Conservation (phyloP, 345 rosid genomes). For the Litchi chinensis region DNA sequence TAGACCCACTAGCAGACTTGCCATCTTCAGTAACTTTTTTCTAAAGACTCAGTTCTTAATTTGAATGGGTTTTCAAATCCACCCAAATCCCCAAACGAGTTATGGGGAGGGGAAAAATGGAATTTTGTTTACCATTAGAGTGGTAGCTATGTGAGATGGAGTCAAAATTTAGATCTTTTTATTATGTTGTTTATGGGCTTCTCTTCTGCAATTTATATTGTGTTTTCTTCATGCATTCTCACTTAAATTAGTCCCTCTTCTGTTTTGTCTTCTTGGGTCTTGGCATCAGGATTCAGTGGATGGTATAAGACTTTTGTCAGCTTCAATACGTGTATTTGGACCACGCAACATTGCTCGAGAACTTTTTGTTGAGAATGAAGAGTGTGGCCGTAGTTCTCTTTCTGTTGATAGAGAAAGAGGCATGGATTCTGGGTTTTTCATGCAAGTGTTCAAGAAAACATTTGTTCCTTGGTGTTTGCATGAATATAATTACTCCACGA, state of each 20-base stretch:
- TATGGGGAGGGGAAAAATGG: neutral
- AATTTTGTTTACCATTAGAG: neutral
- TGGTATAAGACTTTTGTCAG: constrained; percentile 73
- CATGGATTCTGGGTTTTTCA: constrained; percentile 46
- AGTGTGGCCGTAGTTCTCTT: constrained; percentile 22
- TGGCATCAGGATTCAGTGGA: constrained; percentile 60
- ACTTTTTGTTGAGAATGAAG: constrained; percentile 39
- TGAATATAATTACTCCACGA: constrained; percentile 45
- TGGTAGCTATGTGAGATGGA: neutral
- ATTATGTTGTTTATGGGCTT: neutral
- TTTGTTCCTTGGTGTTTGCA: constrained; percentile 89
- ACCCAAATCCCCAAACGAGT: too few relatives aligned
- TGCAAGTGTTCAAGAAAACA: constrained; percentile 58
- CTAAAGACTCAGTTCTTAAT: neutral
- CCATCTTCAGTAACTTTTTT: neutral
- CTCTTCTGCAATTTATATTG: neutral
- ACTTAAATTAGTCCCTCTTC: constrained; percentile 24
- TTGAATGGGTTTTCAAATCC: neutral
- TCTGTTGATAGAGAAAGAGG: constrained; percentile 39
- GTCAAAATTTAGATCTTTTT: neutral
- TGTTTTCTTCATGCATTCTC: constrained; percentile 15
- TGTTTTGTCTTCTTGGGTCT: constrained; percentile 22
- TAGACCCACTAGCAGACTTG: neutral
- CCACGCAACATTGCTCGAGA: constrained; percentile 55
- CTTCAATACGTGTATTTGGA: constrained; percentile 77